Percentiles rank a stretch among this genome's conserved stretches.
These are phyloP conservation scores for Hypoxylon subgilvum DNA, from an alignment of 495 filamentous ascomycete genomes.

Conservation along the genomic window DNA sequence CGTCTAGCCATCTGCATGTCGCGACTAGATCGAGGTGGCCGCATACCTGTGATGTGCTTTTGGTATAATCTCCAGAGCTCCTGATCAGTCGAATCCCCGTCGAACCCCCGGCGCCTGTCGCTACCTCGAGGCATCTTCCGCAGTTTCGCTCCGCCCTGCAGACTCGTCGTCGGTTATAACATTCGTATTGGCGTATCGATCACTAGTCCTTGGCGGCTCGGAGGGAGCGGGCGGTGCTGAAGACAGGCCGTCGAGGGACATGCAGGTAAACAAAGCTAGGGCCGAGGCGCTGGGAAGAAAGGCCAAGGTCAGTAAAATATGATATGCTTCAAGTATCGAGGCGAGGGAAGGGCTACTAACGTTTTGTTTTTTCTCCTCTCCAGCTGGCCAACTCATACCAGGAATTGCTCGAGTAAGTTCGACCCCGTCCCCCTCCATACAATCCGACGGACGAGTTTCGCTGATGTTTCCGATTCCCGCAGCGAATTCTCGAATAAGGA, in stretches of 20 bases:
- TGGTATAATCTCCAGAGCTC: conserved; percentile 47
- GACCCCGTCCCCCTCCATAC: background rate
- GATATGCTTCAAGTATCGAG: conserved; percentile 11
- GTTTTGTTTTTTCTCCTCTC: background rate
- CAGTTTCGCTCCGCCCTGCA: background rate
- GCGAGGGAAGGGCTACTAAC: conserved; percentile 34
- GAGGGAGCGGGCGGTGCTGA: conserved; percentile 28
- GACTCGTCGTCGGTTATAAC: background rate
- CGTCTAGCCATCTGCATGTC: background rate
- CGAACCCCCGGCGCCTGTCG: conserved; percentile 29
- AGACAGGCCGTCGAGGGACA: conserved; percentile 38
- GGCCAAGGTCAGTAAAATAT: conserved; percentile 73
- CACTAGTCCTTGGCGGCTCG: conserved; percentile 1
- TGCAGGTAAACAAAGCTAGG: conserved; percentile 73
- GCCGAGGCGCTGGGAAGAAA: conserved; percentile 90
- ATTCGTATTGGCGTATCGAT: conserved; percentile 9
- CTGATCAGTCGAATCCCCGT: conserved; percentile 36
- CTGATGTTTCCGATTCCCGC: conserved; percentile 33
- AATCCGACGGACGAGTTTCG: conserved; percentile 2
- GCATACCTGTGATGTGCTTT: background rate
- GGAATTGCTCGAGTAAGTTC: conserved; percentile 87
- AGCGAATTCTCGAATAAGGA: conserved; percentile 96
- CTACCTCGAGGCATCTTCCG: conserved; percentile 20
- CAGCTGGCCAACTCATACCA: conserved; percentile 97
- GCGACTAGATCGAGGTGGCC: conserved; percentile 4